Base-by-base conservation (phyloP, 257 asterid species). In the Ocimum tenuiflorum region DNA sequence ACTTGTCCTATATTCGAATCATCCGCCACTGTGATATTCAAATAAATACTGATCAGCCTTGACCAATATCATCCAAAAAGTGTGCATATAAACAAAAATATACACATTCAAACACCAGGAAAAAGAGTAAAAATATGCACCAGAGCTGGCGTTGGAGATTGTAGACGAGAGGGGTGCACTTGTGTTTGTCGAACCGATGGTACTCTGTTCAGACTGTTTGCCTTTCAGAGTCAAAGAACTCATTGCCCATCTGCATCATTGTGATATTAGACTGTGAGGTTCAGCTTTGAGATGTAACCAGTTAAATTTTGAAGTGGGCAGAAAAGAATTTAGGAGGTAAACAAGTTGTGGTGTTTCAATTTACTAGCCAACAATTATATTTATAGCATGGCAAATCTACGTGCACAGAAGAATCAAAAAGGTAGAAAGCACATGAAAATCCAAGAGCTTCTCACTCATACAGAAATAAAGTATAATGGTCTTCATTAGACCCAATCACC, bases 191-290 rank as follows among this genome's bases (percentile, higher is more conserved):
- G 96, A 71, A 74, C 87, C 62, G 64, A 75, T 62, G 19, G 78
- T 73, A 75, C 68, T 74, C 69, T 77, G 96, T 68, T 94, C 97
- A 38, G 83, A 78, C 78, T 91, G 78, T 86, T 94, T 94, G 71
- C 96, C 95, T 85, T 86, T 94, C 50, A 80, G 63, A 31, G 95
- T 86, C 88, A 94, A 88, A 14, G 97, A 94, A 80, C 99, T 94
- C 97, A 94, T 94, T 31, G 97, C 99, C 99, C 99, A 94, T 80
- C 99, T 94, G 94, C 82, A 86, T 57, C 61, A 59, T 31, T 57
- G 14, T 39, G 24, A 63, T 18, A 63, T 50, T 18, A 63, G n/a
- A 69, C 46, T 31, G 57, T 67, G 58, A 64, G 59, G 35, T 29
- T 29, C 49, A 63, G 56, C 14, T 43, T 5, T 39, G 55, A 27